Conservation (phyloP, 495 filamentous ascomycete genomes). For the Aspergillus biplanus region DNA sequence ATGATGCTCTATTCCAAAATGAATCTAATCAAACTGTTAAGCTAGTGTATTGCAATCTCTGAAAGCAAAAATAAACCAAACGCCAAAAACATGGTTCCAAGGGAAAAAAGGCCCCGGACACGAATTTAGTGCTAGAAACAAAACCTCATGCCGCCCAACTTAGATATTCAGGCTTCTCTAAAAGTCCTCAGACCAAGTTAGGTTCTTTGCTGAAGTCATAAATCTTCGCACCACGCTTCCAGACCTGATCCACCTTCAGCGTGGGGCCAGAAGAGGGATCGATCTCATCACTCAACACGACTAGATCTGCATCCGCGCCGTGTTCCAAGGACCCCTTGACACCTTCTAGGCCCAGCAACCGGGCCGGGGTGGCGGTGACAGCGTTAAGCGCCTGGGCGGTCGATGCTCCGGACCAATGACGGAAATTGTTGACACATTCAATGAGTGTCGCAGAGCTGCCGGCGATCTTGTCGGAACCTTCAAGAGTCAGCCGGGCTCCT, state of each 20-base stretch:
- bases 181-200: conserved; percentile 14
- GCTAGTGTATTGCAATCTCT: neutral
- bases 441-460: conserved; percentile 71
- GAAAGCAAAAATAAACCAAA: conserved; percentile 1
- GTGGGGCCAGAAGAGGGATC: conserved; percentile 45
- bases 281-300: conserved; percentile 63
- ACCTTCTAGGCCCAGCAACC: conserved; percentile 67
- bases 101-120: neutral
- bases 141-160: neutral
- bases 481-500: conserved; percentile 65
- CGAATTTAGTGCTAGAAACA: neutral
- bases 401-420: conserved; percentile 66
- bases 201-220: conserved; percentile 40
- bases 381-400: conserved; percentile 68
- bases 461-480: conserved; percentile 74
- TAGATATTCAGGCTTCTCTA: neutral
- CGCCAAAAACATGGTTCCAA: neutral
- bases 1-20: neutral
- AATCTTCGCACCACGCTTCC: conserved; percentile 71
- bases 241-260: conserved; percentile 71
- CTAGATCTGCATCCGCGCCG: conserved; percentile 79
- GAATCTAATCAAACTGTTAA: neutral
- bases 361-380: conserved; percentile 73
- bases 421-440: conserved; percentile 81
- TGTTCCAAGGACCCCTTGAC: conserved; percentile 69